Conservation (phyloP, 371 early-diverging fungal genomes). For the Parasitella parasitica region DNA sequence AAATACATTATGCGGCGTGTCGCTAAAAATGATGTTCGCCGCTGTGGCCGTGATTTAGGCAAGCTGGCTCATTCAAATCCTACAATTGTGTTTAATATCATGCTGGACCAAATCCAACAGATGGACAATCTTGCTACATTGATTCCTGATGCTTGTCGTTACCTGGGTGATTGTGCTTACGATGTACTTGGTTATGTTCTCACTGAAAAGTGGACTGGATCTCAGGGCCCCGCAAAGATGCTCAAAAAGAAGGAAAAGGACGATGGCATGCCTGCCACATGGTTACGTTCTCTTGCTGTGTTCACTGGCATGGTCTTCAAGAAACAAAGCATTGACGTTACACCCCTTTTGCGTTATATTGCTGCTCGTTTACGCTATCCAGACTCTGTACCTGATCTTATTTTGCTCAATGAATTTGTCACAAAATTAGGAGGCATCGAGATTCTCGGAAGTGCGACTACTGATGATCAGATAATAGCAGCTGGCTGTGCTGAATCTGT, state of each 20-base stretch:
- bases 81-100: constrained; percentile 68
- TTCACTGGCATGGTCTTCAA: constrained; percentile 75
- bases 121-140: constrained; percentile 85
- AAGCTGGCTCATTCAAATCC: constrained; percentile 86
- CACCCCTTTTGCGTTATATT: constrained; percentile 67
- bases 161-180: constrained; percentile 80
- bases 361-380: constrained; percentile 58
- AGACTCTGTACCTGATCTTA: constrained; percentile 51
- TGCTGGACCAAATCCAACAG: constrained; percentile 77
- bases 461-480: constrained; percentile 62
- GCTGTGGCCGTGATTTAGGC: constrained; percentile 81
- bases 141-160: constrained; percentile 86
- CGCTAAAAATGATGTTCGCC: constrained; percentile 78
- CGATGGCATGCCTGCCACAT: constrained; percentile 50
- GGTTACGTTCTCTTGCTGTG: constrained; percentile 64
- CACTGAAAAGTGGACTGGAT: constrained; percentile 68
- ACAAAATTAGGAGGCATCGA: constrained; percentile 76
- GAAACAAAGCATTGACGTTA: constrained; percentile 69
- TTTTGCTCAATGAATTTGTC: constrained; percentile 74
- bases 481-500: constrained; percentile 72
- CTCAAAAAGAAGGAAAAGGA: constrained; percentile 57
- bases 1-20: constrained; percentile 75
- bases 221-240: constrained; percentile 41
- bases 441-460: constrained; percentile 49
- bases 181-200: constrained; percentile 80